phyloP scores from a whole-genome alignment of 2,329 filamentous ascomycete genomes.

The Trichoderma atrobrunneum region DNA sequence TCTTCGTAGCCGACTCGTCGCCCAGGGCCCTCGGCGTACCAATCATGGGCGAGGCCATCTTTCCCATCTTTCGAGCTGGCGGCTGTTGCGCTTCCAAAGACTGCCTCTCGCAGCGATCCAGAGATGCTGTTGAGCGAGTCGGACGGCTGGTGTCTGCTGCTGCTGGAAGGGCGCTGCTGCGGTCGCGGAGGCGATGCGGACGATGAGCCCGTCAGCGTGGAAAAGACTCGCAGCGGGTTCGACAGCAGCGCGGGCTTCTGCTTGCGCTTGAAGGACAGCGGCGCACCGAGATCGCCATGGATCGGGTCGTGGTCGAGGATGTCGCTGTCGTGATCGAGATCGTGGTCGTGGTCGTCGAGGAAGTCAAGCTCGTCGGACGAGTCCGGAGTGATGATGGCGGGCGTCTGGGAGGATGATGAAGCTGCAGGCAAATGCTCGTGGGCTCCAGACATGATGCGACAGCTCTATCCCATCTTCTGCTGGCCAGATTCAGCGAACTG shows the following conservation, averaged over 20 bases:
- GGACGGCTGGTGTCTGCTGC: not conserved
- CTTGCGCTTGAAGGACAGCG: constrained; percentile 70
- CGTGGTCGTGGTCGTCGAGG: constrained; percentile 41
- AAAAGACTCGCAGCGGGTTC: constrained; percentile 47
- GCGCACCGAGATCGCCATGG: constrained; percentile 46
- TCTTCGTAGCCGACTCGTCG: constrained; percentile 93
- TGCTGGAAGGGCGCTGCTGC: not conserved
- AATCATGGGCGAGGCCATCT: constrained; percentile 61
- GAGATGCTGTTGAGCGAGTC: constrained; percentile 11
- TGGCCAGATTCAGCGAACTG: not conserved
- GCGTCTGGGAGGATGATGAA: constrained; percentile 35
- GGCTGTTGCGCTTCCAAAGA: constrained; percentile 22
- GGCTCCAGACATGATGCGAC: constrained; percentile 41
- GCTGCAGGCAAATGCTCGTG: constrained; percentile 36
- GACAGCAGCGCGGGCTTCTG: constrained; percentile 51
- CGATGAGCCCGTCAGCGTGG: constrained; percentile 41
- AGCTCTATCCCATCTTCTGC: constrained; percentile 36
- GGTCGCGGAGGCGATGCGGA: not conserved
- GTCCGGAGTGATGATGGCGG: constrained; percentile 27
- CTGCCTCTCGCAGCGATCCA: constrained; percentile 2
- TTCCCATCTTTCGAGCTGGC: constrained; percentile 48
- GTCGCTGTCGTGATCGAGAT: constrained; percentile 27
- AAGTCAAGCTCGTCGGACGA: constrained; percentile 46
- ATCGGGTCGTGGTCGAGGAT: constrained; percentile 58
- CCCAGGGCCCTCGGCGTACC: constrained; percentile 86